A percentile compares a stretch with the other conserved stretches of the same genome.
Conservation (phyloP, 345 rosid genomes). For the Cardamine chenopodiifolia region DNA sequence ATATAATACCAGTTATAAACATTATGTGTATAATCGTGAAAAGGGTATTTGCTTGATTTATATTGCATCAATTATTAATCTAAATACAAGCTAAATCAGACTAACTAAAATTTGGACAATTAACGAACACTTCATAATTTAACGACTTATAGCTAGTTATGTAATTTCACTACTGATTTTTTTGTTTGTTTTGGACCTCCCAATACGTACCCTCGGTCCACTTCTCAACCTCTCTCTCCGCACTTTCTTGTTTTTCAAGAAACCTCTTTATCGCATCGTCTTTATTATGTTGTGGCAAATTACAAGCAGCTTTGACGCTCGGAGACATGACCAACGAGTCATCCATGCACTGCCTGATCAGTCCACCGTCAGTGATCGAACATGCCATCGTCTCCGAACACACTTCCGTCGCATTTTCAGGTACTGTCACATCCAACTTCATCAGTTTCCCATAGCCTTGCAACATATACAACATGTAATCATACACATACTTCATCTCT, state of each 20-base stretch:
- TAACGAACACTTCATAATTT: neutral
- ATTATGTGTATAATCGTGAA: neutral
- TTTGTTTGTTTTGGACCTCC: constrained; percentile 18
- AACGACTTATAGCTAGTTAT: neutral
- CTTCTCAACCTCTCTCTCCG: constrained; percentile 37
- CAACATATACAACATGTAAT: constrained; percentile 62
- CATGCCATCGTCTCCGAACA: constrained; percentile 54
- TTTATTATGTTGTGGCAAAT: constrained; percentile 48
- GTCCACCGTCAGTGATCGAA: constrained; percentile 36
- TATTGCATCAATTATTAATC: neutral
- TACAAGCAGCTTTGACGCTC: constrained; percentile 47
- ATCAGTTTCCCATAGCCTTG: constrained; percentile 54
- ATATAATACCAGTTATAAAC: neutral
- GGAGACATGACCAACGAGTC: constrained; percentile 59
- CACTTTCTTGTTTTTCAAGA: constrained; percentile 39
- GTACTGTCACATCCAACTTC: constrained; percentile 52
- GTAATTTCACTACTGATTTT: too few species aligned
- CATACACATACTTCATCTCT: constrained; percentile 56
- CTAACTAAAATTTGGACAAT: neutral
- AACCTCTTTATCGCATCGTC: constrained; percentile 34
- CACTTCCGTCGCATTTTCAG: constrained; percentile 43
- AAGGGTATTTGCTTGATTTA: neutral
- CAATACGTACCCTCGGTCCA: constrained; percentile 39
- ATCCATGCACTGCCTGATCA: constrained; percentile 45
- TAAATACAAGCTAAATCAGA: neutral